These are phyloP conservation scores for Volvox carteri DNA, from an alignment of 163 green algal species.

Conservation along the genomic window DNA sequence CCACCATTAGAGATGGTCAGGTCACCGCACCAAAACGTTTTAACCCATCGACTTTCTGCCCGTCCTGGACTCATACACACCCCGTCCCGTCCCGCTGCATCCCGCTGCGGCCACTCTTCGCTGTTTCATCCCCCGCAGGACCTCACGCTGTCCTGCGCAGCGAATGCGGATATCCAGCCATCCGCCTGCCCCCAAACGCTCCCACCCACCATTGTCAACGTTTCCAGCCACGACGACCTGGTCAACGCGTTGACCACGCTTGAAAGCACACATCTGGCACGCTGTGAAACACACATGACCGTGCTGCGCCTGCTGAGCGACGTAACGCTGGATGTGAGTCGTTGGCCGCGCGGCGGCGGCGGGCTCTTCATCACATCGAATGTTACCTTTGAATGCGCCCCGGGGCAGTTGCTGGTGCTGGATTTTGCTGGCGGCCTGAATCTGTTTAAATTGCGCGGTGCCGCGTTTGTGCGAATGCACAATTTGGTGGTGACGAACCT, in stretches of 20 bases:
- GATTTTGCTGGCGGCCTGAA: constrained; percentile 21
- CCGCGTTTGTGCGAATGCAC: constrained; percentile 7
- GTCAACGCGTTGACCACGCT: background rate
- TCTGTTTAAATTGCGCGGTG: constrained; percentile 34
- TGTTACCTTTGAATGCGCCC: constrained; percentile 11
- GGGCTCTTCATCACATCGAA: constrained; percentile 39
- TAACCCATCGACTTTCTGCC: no score
- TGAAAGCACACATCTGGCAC: background rate
- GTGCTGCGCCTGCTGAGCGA: background rate
- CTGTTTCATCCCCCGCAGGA: constrained; percentile 2
- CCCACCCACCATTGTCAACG: background rate
- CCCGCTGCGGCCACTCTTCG: background rate
- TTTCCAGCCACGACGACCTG: constrained; percentile 18
- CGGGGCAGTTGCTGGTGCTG: background rate
- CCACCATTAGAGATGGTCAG: no score
- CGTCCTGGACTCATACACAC: no score
- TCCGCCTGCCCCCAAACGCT: background rate
- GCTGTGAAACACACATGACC: constrained; percentile 4
- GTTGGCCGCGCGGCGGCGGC: background rate
- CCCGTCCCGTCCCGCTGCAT: no score
- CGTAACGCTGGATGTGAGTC: background rate
- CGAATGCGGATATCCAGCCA: background rate
- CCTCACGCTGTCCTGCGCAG: background rate
- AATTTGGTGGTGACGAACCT: constrained; percentile 32
- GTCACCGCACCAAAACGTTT: no score